Evolutionary conservation across 805 yeast species (phyloP).

Genomic region (Barnettozyma pratensis): DNA sequence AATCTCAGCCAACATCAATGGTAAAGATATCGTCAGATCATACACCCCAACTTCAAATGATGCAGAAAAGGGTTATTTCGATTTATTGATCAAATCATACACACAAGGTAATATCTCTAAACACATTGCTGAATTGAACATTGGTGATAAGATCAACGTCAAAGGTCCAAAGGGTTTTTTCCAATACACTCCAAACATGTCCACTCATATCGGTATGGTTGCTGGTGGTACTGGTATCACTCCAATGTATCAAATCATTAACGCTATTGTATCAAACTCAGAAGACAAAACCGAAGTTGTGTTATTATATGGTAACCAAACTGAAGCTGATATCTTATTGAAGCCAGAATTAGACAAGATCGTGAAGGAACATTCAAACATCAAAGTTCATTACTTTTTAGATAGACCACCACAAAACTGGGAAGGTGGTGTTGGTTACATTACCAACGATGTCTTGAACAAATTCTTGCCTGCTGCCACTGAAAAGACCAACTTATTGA

Average conservation of each 20-base stretch:
- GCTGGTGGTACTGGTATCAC: conserved; percentile 98
- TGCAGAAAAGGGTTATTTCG: conserved; percentile 76
- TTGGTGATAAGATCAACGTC: conserved; percentile 75
- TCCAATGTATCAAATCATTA: conserved; percentile 91
- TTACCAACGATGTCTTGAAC: conserved; percentile 69
- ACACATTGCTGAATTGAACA: conserved; percentile 59
- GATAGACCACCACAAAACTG: conserved; percentile 66
- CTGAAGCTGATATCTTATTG: conserved; percentile 74
- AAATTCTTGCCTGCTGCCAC: conserved; percentile 57
- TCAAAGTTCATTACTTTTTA: conserved; percentile 68
- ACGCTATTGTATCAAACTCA: conserved; percentile 73
- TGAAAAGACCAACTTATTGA: conserved; percentile 60
- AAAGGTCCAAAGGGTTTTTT: conserved; percentile 92
- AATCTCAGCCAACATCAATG: conserved; percentile 69
- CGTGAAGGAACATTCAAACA: conserved; percentile 47
- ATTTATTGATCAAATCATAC: conserved; percentile 79
- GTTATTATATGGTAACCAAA: conserved; percentile 76
- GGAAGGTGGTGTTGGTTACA: conserved; percentile 75
- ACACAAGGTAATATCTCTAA: conserved; percentile 82
- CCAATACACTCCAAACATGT: conserved; percentile 77
- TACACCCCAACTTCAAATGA: conserved; percentile 88
- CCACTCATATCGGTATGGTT: conserved; percentile 73
- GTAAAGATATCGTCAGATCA: conserved; percentile 76
- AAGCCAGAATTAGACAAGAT: conserved; percentile 73
- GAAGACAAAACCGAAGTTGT: conserved; percentile 70